These are phyloP conservation scores for Glonium stellatum DNA, from an alignment of 495 filamentous ascomycete genomes.

Conservation along the genomic window DNA sequence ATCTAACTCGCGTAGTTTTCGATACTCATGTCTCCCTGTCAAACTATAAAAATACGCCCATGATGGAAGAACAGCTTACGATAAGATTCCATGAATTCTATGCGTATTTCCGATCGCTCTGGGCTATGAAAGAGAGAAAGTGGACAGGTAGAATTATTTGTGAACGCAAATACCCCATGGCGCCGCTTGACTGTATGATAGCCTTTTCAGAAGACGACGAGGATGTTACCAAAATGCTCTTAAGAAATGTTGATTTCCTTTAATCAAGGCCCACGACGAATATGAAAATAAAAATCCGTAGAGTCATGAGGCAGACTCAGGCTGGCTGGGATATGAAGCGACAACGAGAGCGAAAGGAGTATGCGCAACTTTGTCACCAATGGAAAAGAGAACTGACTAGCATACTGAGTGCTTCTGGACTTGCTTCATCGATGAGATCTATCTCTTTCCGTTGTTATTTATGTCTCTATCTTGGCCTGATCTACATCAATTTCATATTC, in stretches of 20 bases:
- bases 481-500: no score
- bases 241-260: background rate
- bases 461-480: no score
- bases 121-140: conserved; percentile 9
- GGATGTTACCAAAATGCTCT: conserved; percentile 3
- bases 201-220: conserved; percentile 13
- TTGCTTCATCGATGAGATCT: no score
- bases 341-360: no score
- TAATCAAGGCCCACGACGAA: background rate
- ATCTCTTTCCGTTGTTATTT: no score
- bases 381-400: no score
- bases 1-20: conserved; percentile 11
- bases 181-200: background rate
- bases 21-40: background rate
- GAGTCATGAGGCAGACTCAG: no score
- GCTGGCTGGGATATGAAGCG: no score
- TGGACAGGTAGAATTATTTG: conserved; percentile 10
- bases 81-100: background rate
- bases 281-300: no score
- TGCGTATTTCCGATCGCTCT: conserved; percentile 3
- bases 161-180: background rate
- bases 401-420: no score
- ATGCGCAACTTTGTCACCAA: no score
- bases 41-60: background rate
- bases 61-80: background rate